Percentiles rank a stretch among this genome's conserved stretches.
phyloP scores from a whole-genome alignment of 2,329 filamentous ascomycete genomes.

The Chrysoporthe puriensis region DNA sequence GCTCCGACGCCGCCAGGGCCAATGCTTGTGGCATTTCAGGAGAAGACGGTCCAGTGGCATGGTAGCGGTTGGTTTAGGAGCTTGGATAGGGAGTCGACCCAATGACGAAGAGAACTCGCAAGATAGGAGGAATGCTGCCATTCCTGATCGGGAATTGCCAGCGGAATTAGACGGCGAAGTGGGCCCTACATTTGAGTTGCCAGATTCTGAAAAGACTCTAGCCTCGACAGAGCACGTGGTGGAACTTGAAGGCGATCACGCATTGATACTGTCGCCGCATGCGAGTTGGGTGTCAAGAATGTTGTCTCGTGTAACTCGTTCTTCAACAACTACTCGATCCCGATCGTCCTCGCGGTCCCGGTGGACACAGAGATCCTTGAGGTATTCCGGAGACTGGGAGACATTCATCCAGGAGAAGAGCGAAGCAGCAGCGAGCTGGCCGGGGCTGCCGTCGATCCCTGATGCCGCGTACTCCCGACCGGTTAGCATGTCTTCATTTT shows the following conservation, averaged over 20 bases:
- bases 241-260: slow-evolving; percentile 16
- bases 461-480: slow-evolving; percentile 11
- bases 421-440: not conserved
- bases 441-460: slow-evolving; percentile 9
- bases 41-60: not conserved
- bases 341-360: slow-evolving; percentile 21
- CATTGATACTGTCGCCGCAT: slow-evolving; percentile 8
- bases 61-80: slow-evolving; percentile 13
- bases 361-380: slow-evolving; percentile 4
- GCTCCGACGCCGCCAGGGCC: slow-evolving; percentile 2
- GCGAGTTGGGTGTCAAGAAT: slow-evolving; percentile 23
- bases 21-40: not conserved
- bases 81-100: slow-evolving; percentile 15
- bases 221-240: not conserved
- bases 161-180: not conserved
- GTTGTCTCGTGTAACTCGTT: slow-evolving; percentile 16
- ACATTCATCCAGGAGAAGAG: slow-evolving; percentile 12
- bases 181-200: not conserved
- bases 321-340: slow-evolving; percentile 16
- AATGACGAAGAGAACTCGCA: slow-evolving; percentile 6
- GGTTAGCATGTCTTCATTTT: slow-evolving; percentile 5
- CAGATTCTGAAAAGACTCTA: not conserved
- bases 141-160: not conserved
- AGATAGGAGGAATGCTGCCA: not conserved
- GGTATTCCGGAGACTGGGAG: slow-evolving; percentile 17